Evolutionary conservation across 257 asterid species (phyloP).

Genomic region (Nicotiana tomentosiformis): DNA sequence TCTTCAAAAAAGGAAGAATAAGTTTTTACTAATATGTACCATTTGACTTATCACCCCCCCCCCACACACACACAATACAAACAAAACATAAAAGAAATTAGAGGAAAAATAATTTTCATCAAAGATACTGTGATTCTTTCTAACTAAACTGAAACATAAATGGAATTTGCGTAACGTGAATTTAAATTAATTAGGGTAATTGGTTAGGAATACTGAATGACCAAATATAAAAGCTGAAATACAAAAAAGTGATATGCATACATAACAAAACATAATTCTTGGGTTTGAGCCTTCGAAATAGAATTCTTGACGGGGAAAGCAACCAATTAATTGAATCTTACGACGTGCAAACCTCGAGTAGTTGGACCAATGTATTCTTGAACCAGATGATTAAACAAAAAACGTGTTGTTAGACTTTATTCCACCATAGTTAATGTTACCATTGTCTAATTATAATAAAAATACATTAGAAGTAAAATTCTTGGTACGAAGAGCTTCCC

Average conservation of each 20-base stretch:
- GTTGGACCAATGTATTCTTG: rapidly evolving
- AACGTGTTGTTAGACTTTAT: constrained; percentile 4
- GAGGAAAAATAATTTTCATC: not conserved
- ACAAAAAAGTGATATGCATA: not conserved
- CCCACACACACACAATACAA: too few relatives aligned
- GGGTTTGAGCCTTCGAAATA: too few relatives aligned
- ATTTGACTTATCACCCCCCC: too few relatives aligned
- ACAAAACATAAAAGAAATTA: too few relatives aligned
- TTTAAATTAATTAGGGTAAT: not conserved
- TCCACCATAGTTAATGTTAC: not conserved
- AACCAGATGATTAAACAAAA: not conserved
- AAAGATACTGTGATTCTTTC: not conserved
- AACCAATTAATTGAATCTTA: not conserved
- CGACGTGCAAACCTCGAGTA: not conserved
- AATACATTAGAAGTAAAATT: too few relatives aligned
- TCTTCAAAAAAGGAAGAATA: too few relatives aligned
- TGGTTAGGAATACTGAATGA: not conserved
- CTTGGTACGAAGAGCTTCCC: too few relatives aligned
- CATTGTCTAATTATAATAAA: too few relatives aligned
- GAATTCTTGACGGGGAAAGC: not conserved
- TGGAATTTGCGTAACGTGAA: not conserved
- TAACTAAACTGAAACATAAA: too few relatives aligned
- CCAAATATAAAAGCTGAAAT: not conserved
- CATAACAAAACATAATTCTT: not conserved
- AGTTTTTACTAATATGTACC: too few relatives aligned